These are phyloP conservation scores for Telfairia occidentalis DNA, from an alignment of 331 rosid species.

Conservation along the genomic window DNA sequence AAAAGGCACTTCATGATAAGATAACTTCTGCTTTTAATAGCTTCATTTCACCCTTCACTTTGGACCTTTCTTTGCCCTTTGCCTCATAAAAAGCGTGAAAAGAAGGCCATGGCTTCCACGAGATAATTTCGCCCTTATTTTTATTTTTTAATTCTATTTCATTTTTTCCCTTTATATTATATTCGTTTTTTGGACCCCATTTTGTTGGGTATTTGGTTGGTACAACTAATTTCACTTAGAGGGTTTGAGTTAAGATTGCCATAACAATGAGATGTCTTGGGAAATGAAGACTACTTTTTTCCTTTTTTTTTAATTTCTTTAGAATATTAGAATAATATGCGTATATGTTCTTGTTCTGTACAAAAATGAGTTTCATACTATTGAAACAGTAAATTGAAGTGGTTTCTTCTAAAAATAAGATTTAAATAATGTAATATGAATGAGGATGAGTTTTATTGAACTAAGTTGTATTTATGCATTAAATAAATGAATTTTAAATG, in stretches of 20 bases:
- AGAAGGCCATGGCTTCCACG: background rate
- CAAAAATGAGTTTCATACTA: background rate
- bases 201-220: background rate
- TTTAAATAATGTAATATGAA: background rate
- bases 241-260: background rate
- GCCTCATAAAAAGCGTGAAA: background rate
- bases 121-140: background rate
- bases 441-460: background rate
- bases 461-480: background rate
- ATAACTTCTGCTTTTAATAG: background rate
- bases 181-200: background rate
- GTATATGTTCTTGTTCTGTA: no score
- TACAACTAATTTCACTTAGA: background rate
- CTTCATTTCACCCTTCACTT: conserved; percentile 1
- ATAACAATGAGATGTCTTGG: no score
- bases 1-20: background rate
- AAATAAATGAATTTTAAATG: background rate
- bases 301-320: no score
- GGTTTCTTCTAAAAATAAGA: background rate
- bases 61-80: background rate
- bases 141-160: background rate
- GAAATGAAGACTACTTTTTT: background rate
- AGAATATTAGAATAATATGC: no score
- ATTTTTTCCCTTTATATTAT: background rate
- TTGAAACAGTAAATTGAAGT: background rate